Conservation (phyloP, 441 rosid species). For the Breynia disticha region DNA sequence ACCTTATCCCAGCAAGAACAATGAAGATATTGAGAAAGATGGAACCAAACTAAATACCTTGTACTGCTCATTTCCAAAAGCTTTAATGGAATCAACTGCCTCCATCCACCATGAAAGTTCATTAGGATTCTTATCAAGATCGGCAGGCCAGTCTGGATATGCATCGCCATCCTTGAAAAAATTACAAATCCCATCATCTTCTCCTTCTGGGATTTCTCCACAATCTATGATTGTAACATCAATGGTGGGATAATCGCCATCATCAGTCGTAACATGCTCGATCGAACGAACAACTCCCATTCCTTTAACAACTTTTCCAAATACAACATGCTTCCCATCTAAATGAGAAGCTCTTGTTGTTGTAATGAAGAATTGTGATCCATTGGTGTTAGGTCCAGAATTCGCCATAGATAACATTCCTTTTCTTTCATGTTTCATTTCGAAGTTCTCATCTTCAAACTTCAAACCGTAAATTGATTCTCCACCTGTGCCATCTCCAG, state of each 20-base stretch:
- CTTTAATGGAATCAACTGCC: constrained; percentile 68
- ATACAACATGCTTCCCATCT: constrained; percentile 92
- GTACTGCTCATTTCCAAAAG: constrained; percentile 63
- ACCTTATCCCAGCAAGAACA: too few species aligned
- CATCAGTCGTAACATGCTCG: constrained; percentile 55
- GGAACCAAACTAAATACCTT: constrained; percentile 34
- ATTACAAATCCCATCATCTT: constrained; percentile 69
- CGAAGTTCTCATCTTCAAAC: constrained; percentile 88
- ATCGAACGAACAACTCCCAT: constrained; percentile 88
- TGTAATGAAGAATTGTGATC: constrained; percentile 89
- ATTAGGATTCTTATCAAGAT: constrained; percentile 48
- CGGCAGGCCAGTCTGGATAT: constrained; percentile 88
- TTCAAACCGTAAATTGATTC: constrained; percentile 84
- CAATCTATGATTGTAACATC: constrained; percentile 59
- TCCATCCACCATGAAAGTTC: constrained; percentile 93
- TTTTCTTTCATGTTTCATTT: constrained; percentile 86
- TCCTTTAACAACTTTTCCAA: constrained; percentile 82
- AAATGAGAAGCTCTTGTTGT: constrained; percentile 77
- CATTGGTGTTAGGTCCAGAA: constrained; percentile 76
- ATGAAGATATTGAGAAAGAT: background rate
- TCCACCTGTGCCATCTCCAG: constrained; percentile 88
- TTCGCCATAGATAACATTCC: constrained; percentile 97
- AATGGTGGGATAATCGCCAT: constrained; percentile 43
- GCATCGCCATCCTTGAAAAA: constrained; percentile 81
- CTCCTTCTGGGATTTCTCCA: constrained; percentile 73